Evolutionary conservation across 805 yeast genomes (phyloP), one percentile per base, ranked within the genome.

Genomic region (Osmozyma mogii): DNA sequence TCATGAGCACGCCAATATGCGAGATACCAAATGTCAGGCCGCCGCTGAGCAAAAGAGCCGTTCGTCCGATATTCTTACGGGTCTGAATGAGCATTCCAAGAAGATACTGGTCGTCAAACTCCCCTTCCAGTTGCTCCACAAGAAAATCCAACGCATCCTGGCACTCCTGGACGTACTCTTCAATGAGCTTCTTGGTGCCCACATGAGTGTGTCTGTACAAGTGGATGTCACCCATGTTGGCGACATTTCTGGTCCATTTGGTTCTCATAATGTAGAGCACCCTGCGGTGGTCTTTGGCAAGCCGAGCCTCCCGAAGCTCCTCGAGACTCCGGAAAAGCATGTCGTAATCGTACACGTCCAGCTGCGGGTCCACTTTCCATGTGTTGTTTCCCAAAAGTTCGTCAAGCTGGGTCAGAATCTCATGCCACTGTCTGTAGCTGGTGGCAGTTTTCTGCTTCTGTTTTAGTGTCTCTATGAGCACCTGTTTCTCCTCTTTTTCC

Each of bases 11-110:
- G 1, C 99, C 99, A 34, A 87, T 82, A 42, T 89, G 97, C 37
- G 88, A 76, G 29, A 89, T 58, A 0, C 97, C 98, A 59, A 89
- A 83, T 4, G 95, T 83, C 2, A 95, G 87, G 2, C 99, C 99
- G 2, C 99, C 99, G 27, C 94, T 80, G 31, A 92, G 67, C n/a
- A 94, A 85, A 16, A 92, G 61, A 0, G 97, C 98, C 0, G 97
- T 88, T 32, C 96, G 68, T 1, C 99, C 99, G 29, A 84, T 84
- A 45, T 88, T 85, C 52, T 83, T 83, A 36, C 96, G 67, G 0
- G 96, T 84, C 49, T 89, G 95, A 22, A 82, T 72, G 19, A 89
- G 61, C 70, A 84, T 83, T 2, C 83, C 83, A 32, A 89, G 58
- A 10, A 84, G 63, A 44, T 82, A 78, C 9, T 72, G 53, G 36